Conservation (phyloP, 2,329 filamentous ascomycete genomes). For the Cryphonectria naterciae region DNA sequence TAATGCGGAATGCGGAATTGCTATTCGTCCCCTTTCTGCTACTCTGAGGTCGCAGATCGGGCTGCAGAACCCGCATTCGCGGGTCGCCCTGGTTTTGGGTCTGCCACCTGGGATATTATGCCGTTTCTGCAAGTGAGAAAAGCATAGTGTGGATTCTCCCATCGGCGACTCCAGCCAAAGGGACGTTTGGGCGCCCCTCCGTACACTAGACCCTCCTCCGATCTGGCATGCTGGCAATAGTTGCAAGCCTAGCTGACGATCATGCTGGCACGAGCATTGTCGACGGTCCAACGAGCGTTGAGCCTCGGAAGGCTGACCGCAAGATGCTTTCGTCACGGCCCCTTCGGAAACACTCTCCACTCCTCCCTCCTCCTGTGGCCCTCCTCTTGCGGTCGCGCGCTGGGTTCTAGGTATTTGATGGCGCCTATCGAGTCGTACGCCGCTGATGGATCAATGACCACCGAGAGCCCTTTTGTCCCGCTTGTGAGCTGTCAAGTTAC, state of each 20-base stretch:
- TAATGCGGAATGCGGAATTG: conserved; percentile 20
- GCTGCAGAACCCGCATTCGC: conserved; percentile 25
- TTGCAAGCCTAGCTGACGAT: conserved; percentile 19
- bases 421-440: conserved; percentile 20
- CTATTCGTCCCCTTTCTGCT: conserved; percentile 4
- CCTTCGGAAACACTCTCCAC: conserved; percentile 25
- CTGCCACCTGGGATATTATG: conserved; percentile 14
- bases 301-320: conserved; percentile 28
- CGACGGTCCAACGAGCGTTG: conserved; percentile 20
- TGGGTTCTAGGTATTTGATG: conserved; percentile 24
- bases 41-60: conserved; percentile 24
- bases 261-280: conserved; percentile 20
- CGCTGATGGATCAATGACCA: conserved; percentile 21
- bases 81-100: conserved; percentile 10
- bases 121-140: conserved; percentile 23
- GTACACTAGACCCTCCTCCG: conserved; percentile 14
- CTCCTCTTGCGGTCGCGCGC: conserved; percentile 21
- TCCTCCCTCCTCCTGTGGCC: conserved; percentile 22
- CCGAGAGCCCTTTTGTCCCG: conserved; percentile 14
- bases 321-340: conserved; percentile 27
- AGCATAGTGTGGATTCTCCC: conserved; percentile 6
- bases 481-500: conserved; percentile 27
- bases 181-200: conserved; percentile 10
- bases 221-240: conserved; percentile 24
- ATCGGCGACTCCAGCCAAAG: conserved; percentile 18